Base-by-base conservation (phyloP, 2,329 filamentous ascomycete species). In the Penicillium occitanis region DNA sequence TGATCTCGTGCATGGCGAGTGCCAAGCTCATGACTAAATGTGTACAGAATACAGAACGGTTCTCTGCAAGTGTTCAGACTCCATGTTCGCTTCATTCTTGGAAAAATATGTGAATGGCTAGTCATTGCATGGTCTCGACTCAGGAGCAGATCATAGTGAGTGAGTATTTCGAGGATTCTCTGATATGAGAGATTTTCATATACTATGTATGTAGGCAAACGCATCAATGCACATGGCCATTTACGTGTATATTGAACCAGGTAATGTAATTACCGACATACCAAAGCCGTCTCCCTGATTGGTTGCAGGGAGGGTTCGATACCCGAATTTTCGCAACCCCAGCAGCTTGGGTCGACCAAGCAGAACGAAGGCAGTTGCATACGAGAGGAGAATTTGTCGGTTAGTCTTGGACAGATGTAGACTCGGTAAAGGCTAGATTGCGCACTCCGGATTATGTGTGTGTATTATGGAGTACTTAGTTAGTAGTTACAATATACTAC, bases 331-430 rank as follows among this genome's bases (percentile, higher is more conserved):
- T 57, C 33, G 33, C 53, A 57, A 53, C 53, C 53, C 61, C 61
- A 37, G 61, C 48, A 55, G 48, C 46, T 51, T 63, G 61, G 61
- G 61, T 63, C 61, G 13, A 37, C 53, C 53, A 57, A 57, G 53
- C 30, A 57, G 33, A 37, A n/a, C 7, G 11, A 37, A 8, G 53
- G 53, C 53, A 57, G 53, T 37, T 57, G 33, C 53, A 48, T 44
- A 44, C 53, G 57, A 57, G 63, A 53, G n/a, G 14, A 61, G 30
- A 58, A 30, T 37, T 57, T 13, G 50, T 53, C 17, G 28, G 28
- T 17, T 17, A 37, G 53, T 22, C 30, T 37, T 57, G 51, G 51
- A 53, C 50, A 33, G 50, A 53, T 17, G 50, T 30, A n/a, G 30
- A 35, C 51, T 57, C 51, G 51, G 51, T 35, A 57, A 37, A 33